phyloP scores from a whole-genome alignment of 495 filamentous ascomycete genomes.

The Penicillium antarcticum region DNA sequence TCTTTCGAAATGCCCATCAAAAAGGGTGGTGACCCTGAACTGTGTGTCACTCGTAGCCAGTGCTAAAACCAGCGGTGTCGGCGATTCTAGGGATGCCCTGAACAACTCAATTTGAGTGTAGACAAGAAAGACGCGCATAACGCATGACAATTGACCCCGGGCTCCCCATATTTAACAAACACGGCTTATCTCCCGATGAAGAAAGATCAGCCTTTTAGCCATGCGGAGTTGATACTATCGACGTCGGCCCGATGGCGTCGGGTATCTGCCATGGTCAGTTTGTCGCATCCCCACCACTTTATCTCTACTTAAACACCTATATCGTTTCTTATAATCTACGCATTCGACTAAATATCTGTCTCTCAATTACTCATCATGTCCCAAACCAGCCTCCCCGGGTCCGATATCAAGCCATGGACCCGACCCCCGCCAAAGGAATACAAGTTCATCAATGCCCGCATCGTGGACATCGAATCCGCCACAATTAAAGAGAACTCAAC shows the following conservation, averaged over 20 bases:
- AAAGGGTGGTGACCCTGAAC: background rate
- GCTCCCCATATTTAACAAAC: background rate
- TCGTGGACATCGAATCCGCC: conserved; percentile 31
- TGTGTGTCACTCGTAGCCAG: no score
- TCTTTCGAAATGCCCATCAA: conserved; percentile 9
- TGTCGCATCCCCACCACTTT: background rate
- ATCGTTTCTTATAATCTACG: background rate
- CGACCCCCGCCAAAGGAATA: conserved; percentile 24
- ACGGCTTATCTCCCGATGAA: conserved; percentile 4
- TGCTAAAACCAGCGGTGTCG: no score
- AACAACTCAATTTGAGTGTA: no score
- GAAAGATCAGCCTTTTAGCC: no score
- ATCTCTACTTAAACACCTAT: background rate
- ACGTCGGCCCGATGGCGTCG: conserved; percentile 14
- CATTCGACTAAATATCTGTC: background rate
- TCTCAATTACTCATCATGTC: conserved; percentile 8
- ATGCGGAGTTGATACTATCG: conserved; percentile 11
- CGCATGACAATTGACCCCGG: no score
- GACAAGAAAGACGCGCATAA: no score
- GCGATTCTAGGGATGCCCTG: no score
- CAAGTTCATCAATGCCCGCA: conserved; percentile 32
- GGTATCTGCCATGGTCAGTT: conserved; percentile 11
- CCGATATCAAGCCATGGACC: conserved; percentile 36
- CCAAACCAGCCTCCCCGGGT: conserved; percentile 8
- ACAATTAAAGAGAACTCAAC: conserved; percentile 20